Base-by-base conservation (phyloP, 2,329 filamentous ascomycete species). In the Beauveria scarabaeidicola region DNA sequence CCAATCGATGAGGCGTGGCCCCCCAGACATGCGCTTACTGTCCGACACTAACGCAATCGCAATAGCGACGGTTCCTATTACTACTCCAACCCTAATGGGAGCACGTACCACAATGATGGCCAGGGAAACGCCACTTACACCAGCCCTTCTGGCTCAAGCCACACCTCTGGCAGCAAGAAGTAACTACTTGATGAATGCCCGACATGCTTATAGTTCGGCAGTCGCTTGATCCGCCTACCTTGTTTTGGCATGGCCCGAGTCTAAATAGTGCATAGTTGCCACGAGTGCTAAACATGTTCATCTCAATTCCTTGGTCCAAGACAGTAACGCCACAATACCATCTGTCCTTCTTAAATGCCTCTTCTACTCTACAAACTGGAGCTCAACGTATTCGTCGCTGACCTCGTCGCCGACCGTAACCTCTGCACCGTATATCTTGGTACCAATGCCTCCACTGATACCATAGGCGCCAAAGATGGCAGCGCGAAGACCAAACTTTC, bases 1-100 rank as follows among this genome's bases (percentile, higher is more conserved):
- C 83, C 56, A 89, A 89, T 76, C 68, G 61, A 81, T 83, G 68
- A 63, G 78, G 69, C 11, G 23, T 32, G 53, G 3, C 8, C 47
- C 27, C 29, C 11, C 11, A 36, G 11, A 13, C 17, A 15, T 21
- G 3, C 19, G 43, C 23, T 13, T n/a, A 2, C 7, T 13, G 3
- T 8, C 41, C n/a, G 3, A 40, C 10, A 19, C 56, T 41, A n/a
- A 58, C 53, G 19, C 51, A 41, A 48, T 32, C n/a, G 21, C 10
- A 11, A 32, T 27, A 82, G 80, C 23, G 68, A 89, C 65, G 85
- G 86, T 41, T 88, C 84, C 1, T 90, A 90, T 77, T 89, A 90
- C 75, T 90, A 89, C 74, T 82, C 80, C 69, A 90, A 89, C 73
- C 73, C 84, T 50, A 80, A 87, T 63, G 84, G 85, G 15, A 87